Percentiles rank a stretch among this genome's conserved stretches.
Evolutionary conservation across 805 yeast genomes (phyloP).

Genomic region (Candida incommunis): DNA sequence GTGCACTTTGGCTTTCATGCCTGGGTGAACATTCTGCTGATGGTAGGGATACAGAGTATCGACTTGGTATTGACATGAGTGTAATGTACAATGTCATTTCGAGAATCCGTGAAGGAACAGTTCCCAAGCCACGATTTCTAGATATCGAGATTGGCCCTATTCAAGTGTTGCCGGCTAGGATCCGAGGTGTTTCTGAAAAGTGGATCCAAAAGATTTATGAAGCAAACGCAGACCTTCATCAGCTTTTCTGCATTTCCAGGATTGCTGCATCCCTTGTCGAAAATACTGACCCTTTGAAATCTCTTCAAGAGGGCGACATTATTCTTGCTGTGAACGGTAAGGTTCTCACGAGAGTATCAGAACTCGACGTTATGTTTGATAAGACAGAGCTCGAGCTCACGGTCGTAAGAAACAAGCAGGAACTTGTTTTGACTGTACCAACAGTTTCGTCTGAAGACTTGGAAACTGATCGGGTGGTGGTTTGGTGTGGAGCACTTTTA

Average conservation of each 20-base stretch:
- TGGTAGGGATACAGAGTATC: conserved; percentile 44
- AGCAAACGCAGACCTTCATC: conserved; percentile 48
- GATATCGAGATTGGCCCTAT: conserved; percentile 68
- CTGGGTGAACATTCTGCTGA: conserved; percentile 56
- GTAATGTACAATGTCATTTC: conserved; percentile 47
- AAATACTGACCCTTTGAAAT: conserved; percentile 20
- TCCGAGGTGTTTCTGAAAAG: conserved; percentile 74
- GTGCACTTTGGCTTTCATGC: conserved; percentile 77
- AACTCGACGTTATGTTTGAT: conserved; percentile 37
- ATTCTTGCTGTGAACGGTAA: conserved; percentile 54
- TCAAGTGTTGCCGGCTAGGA: conserved; percentile 60
- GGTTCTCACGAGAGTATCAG: conserved; percentile 52
- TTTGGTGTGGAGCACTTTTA: conserved; percentile 73
- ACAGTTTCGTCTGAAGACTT: conserved; percentile 45
- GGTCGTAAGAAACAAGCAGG: conserved; percentile 58
- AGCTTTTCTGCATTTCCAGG: conserved; percentile 57
- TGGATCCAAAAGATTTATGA: conserved; percentile 64
- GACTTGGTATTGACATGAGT: conserved; percentile 66
- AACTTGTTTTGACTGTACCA: conserved; percentile 45
- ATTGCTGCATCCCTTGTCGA: conserved; percentile 29
- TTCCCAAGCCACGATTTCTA: conserved; percentile 47
- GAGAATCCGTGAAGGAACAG: conserved; percentile 32
- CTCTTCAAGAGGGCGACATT: conserved; percentile 51
- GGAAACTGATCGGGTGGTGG: conserved; percentile 50
- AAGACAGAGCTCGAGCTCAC: conserved; percentile 37